phyloP scores from a whole-genome alignment of 2,329 filamentous ascomycete genomes.

The Dothideomycetes sp. region DNA sequence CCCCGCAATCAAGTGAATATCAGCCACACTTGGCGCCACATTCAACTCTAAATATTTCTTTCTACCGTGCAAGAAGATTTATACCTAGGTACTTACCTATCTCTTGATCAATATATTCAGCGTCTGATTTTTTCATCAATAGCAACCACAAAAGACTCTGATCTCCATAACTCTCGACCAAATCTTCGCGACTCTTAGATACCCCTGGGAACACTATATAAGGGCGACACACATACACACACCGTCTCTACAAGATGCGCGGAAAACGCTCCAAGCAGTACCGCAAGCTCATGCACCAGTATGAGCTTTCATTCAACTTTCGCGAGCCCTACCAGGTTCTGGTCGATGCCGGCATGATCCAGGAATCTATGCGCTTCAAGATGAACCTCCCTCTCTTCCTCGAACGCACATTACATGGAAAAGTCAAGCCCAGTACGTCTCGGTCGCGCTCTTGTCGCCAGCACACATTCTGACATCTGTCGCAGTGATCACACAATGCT shows the following conservation, averaged over 20 bases:
- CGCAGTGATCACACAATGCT: constrained; percentile 70
- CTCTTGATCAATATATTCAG: no score
- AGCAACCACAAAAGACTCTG: no score
- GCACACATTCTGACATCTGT: background rate
- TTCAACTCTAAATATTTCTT: constrained; percentile 10
- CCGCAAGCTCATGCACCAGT: constrained; percentile 89
- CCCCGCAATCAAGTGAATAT: background rate
- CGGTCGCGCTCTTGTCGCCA: background rate
- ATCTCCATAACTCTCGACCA: background rate
- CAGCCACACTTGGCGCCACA: background rate
- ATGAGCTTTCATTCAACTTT: constrained; percentile 78
- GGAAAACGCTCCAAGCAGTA: constrained; percentile 65
- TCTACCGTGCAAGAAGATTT: no score
- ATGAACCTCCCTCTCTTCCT: constrained; percentile 77
- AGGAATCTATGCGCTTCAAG: constrained; percentile 72
- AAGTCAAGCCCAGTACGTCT: constrained; percentile 67
- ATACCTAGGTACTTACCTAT: no score
- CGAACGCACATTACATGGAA: constrained; percentile 74
- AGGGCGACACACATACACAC: no score
- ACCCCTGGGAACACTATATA: no score
- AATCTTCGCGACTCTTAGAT: no score
- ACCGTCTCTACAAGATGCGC: constrained; percentile 44
- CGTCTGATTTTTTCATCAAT: no score
- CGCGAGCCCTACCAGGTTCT: constrained; percentile 90
- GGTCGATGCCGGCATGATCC: constrained; percentile 77